Evolutionary conservation across 176 grass and related monocot species (phyloP).

Genomic region (Bromus sterilis): DNA sequence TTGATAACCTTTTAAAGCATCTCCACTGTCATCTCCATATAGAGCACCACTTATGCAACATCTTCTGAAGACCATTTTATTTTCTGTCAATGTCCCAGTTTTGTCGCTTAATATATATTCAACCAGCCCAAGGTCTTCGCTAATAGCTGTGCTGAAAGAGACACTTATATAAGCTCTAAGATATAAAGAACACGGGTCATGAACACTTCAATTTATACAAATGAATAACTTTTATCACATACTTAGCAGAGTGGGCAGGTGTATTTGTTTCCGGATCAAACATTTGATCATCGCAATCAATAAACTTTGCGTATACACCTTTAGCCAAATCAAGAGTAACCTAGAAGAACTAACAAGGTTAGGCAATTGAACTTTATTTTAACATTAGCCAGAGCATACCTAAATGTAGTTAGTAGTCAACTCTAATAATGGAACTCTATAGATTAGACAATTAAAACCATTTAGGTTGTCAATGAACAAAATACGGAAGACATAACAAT

Average conservation of each 20-base stretch:
- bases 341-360: constrained; percentile 28
- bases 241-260: constrained; percentile 85
- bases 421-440: background rate
- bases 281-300: constrained; percentile 96
- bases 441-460: background rate
- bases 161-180: constrained; percentile 34
- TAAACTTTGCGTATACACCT: constrained; percentile 83
- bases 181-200: constrained; percentile 3
- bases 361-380: background rate
- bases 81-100: constrained; percentile 91
- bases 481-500: background rate
- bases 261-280: constrained; percentile 84
- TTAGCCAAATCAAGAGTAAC: constrained; percentile 94
- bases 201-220: background rate
- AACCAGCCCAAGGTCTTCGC: constrained; percentile 96
- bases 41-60: constrained; percentile 74
- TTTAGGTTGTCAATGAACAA: background rate
- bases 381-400: background rate
- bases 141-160: constrained; percentile 95
- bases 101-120: constrained; percentile 98
- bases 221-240: background rate
- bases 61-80: constrained; percentile 85
- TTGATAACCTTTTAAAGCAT: constrained; percentile 84
- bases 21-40: constrained; percentile 74
- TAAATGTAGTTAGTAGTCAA: background rate